Conservation (phyloP, 192 early-diverging fungal species). For the Funneliformis geosporum region DNA sequence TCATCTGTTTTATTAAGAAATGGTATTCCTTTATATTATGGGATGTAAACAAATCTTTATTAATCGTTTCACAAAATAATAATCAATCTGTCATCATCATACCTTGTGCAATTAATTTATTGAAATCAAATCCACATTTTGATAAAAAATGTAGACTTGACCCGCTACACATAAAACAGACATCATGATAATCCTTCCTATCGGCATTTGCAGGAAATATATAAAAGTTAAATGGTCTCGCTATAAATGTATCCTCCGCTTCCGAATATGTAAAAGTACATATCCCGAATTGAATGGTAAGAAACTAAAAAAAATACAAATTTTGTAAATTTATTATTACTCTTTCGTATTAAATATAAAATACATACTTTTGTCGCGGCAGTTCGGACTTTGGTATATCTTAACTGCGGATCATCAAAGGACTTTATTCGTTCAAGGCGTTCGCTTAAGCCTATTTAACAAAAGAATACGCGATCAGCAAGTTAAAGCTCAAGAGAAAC, state of each 20-base stretch:
- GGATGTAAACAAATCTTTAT: constrained; percentile 25
- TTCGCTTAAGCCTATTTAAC: constrained; percentile 37
- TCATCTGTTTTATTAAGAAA: constrained; percentile 26
- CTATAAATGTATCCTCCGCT: constrained; percentile 60
- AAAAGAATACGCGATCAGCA: neutral
- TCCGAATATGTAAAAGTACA: constrained; percentile 77
- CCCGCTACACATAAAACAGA: constrained; percentile 49
- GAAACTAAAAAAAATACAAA: constrained; percentile 35
- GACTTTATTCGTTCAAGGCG: constrained; percentile 34
- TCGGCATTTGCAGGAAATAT: constrained; percentile 71
- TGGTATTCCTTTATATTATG: constrained; percentile 26
- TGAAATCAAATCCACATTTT: constrained; percentile 84
- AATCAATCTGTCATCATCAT: neutral
- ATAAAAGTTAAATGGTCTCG: constrained; percentile 86
- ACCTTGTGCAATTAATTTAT: constrained; percentile 82
- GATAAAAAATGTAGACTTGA: constrained; percentile 73
- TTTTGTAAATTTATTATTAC: neutral
- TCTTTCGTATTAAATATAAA: neutral
- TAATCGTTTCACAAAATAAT: neutral
- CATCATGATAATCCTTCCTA: constrained; percentile 49
- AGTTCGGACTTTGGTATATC: constrained; percentile 43
- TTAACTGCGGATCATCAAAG: constrained; percentile 36
- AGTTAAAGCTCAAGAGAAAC: neutral
- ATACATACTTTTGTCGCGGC: constrained; percentile 25
- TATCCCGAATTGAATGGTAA: constrained; percentile 81